phyloP scores from a whole-genome alignment of 108 stramenopile genomes.

The Ochromonas danica region DNA sequence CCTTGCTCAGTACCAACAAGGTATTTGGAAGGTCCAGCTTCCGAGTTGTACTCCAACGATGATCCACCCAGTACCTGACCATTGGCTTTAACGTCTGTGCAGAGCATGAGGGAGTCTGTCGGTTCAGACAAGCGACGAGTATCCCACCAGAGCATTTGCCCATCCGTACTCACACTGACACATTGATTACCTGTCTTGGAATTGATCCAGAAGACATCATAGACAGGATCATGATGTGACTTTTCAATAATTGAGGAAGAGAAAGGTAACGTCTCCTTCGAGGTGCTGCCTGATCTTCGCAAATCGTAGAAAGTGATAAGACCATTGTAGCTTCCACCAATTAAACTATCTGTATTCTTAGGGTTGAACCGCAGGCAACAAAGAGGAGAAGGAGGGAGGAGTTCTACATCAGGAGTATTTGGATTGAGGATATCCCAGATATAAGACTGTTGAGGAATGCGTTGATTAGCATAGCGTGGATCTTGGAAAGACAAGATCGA shows the following conservation, averaged over 20 bases:
- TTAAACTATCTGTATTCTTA: conserved; percentile 67
- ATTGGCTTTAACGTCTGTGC: conserved; percentile 61
- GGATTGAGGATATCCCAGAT: conserved; percentile 84
- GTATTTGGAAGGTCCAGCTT: conserved; percentile 80
- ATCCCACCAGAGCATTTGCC: conserved; percentile 74
- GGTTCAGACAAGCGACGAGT: conserved; percentile 74
- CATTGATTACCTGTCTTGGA: conserved; percentile 81
- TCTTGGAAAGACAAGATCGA: conserved; percentile 76
- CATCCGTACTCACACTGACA: conserved; percentile 76
- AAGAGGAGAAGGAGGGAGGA: conserved; percentile 71
- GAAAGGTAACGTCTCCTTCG: conserved; percentile 52
- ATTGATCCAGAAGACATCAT: conserved; percentile 79
- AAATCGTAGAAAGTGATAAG: conserved; percentile 77
- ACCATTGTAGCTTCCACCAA: conserved; percentile 82
- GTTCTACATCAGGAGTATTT: conserved; percentile 73
- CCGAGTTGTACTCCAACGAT: conserved; percentile 76
- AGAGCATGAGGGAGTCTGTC: conserved; percentile 61
- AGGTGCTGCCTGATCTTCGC: conserved; percentile 50
- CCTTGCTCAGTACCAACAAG: conserved; percentile 83
- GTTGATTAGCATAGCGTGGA: conserved; percentile 48
- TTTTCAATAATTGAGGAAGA: conserved; percentile 73
- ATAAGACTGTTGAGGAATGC: conserved; percentile 66
- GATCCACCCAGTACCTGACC: conserved; percentile 64
- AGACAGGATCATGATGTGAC: conserved; percentile 81
- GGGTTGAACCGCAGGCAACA: conserved; percentile 78